Base-by-base conservation (phyloP, 2,329 filamentous ascomycete genomes). In the Neonectria neomacrospora region DNA sequence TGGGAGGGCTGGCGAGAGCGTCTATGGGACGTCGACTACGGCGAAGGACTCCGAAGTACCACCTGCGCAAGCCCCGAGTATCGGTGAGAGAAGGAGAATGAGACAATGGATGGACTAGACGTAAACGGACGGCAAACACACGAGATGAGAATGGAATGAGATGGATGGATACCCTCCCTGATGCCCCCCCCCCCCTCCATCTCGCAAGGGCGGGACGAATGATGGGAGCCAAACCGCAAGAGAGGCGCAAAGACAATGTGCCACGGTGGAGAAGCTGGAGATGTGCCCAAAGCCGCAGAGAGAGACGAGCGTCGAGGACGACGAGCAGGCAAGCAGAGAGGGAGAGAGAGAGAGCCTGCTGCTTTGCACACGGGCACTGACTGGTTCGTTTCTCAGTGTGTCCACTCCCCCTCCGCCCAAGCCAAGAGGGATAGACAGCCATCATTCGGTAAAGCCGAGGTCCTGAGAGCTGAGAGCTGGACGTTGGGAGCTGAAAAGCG, bases 1-100 rank as follows among this genome's bases (percentile, higher is more conserved):
- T 30, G 28, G 58, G 51, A 55, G 41, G 51, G 42, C 34, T 41
- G 58, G 42, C 32, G 42, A 39, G n/a, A 32, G 18, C 7, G 44
- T 34, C 32, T 16, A 61, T 61, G 57, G 58, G 58, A 37, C 44
- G 37, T 57, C 20, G 20, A 12, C 37, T 28, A 28, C 20, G 34
- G 34, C 22, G 44, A 54, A 22, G 51, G 51, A 53, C 20, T 41
- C 41, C 47, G 48, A 34, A 53, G 28, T 37, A 28, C 23, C 56
- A 41, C 44, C 58, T 9, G 32, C 20, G 51, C 32, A 32, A 48
- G 34, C 14, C 22, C 37, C 32, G 54, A 54, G 48, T 54, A 63
- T 58, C 54, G 50, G 55, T 59, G 42, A 54, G 54, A 59, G 53
- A 37, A 50, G 47, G 52, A 50, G 30, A 32, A 23, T 2, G 34